These are phyloP conservation scores for Penicillium brasilianum DNA, from an alignment of 2,329 filamentous ascomycete genomes.

Conservation along the genomic window DNA sequence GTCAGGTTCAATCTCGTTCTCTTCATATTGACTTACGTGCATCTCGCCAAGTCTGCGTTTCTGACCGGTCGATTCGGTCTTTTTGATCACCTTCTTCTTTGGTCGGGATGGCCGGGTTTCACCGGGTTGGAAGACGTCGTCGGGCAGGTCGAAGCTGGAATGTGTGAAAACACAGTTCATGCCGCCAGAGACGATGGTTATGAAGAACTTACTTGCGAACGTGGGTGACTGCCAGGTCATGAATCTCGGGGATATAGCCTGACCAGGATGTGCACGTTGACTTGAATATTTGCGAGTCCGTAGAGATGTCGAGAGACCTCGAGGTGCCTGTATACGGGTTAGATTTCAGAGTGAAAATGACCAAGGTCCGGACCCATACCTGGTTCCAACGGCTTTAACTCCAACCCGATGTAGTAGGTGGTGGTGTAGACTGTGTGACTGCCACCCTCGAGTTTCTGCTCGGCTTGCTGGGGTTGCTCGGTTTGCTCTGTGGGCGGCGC, in stretches of 20 bases:
- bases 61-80: conserved; percentile 40
- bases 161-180: conserved; percentile 11
- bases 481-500: conserved; percentile 33
- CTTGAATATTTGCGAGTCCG: conserved; percentile 85
- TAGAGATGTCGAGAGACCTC: conserved; percentile 63
- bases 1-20: conserved; percentile 31
- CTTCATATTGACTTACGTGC: conserved; percentile 49
- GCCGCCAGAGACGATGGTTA: neutral
- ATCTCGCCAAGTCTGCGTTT: conserved; percentile 48
- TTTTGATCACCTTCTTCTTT: conserved; percentile 58
- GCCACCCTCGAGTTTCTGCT: conserved; percentile 37
- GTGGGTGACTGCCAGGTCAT: conserved; percentile 80
- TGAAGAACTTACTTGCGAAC: conserved; percentile 74
- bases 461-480: conserved; percentile 1
- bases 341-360: conserved; percentile 31
- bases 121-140: conserved; percentile 82
- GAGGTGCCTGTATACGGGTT: conserved; percentile 46
- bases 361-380: conserved; percentile 9
- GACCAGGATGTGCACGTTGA: conserved; percentile 76
- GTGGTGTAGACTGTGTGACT: conserved; percentile 75
- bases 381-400: conserved; percentile 68
- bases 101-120: conserved; percentile 71
- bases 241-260: conserved; percentile 74
- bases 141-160: conserved; percentile 79
- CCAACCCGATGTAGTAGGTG: conserved; percentile 91